Base-by-base conservation (phyloP, 2,329 filamentous ascomycete genomes). In the Fusarium buharicum region DNA sequence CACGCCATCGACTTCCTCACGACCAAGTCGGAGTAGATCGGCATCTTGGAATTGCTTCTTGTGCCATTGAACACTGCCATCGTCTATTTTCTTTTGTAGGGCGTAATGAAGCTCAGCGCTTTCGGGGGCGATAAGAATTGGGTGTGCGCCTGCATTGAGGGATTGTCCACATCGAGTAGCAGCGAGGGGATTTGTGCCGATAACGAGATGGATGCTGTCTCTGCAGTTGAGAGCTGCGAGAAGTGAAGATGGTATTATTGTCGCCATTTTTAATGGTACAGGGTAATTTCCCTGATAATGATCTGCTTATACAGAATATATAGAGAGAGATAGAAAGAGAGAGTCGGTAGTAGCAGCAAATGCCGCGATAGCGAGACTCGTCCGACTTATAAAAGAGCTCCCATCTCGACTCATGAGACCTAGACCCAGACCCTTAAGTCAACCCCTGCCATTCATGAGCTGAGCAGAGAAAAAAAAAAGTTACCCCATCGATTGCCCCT, bases 111-210 rank as follows among this genome's bases (percentile, higher is more conserved):
- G 72, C 36, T 86, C 84, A 8, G 83, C 80, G 2, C 84, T 81
- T 50, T 84, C 84, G 0, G 92, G 89, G 4, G 92, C 87, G 70
- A 99, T 82, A 39, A 98, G 79, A 37, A 95, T 84, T 0, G 95
- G 92, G 41, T 77, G 86, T 45, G 95, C 95, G 69, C 94, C 94
- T 14, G 92, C 90, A 70, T 90, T 86, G 46, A 97, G 77, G 4
- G 92, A 93, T 72, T 92, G 91, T 12, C 84, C 79, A 78, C 91
- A 96, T 68, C 95, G 86, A 28, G 92, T 86, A 48, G 90, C 90
- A n/a, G 95, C 94, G 36, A 99, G 84, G 13, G 94, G 88, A 71
- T 93, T 95, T 30, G 90, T 88, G 56, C 95, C 95, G 62, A 98
- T 77, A 70, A 99, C 86, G 55, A 99, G 82, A 75, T 99, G 95